Percentiles rank a stretch among this genome's conserved stretches.
Conservation (phyloP, 495 filamentous ascomycete genomes). For the Trypethelium eluteriae region DNA sequence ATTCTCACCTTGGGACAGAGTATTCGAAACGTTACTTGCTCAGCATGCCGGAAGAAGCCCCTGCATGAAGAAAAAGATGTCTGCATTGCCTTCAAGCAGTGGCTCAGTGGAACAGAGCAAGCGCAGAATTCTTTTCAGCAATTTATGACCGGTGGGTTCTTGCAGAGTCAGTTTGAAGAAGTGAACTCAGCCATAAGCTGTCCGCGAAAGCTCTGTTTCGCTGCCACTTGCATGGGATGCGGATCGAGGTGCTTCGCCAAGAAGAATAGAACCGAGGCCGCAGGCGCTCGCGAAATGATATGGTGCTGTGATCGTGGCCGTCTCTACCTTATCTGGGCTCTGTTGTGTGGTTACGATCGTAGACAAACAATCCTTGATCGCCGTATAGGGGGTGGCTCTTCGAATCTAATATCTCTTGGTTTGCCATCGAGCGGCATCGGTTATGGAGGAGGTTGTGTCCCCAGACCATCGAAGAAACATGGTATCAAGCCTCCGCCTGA, state of each 20-base stretch:
- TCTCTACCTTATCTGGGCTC: slow-evolving; percentile 27
- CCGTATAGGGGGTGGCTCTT: background rate
- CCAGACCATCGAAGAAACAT: background rate
- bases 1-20: background rate
- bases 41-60: background rate
- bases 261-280: background rate
- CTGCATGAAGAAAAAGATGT: background rate
- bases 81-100: background rate
- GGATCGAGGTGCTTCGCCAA: background rate
- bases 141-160: background rate
- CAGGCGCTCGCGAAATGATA: slow-evolving; percentile 10
- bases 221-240: slow-evolving; percentile 15
- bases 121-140: slow-evolving; percentile 4
- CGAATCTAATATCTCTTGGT: background rate
- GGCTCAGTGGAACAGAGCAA: background rate
- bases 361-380: slow-evolving; percentile 15
- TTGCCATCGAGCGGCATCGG: background rate
- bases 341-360: slow-evolving; percentile 27
- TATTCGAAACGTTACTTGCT: background rate
- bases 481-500: background rate
- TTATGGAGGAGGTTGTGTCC: background rate
- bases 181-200: background rate
- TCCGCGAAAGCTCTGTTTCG: background rate
- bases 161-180: slow-evolving; percentile 1
- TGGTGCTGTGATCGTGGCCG: slow-evolving; percentile 30